These are phyloP conservation scores for Fusarium pseudoanthophilum DNA, from an alignment of 2,329 filamentous ascomycete genomes.

Conservation along the genomic window DNA sequence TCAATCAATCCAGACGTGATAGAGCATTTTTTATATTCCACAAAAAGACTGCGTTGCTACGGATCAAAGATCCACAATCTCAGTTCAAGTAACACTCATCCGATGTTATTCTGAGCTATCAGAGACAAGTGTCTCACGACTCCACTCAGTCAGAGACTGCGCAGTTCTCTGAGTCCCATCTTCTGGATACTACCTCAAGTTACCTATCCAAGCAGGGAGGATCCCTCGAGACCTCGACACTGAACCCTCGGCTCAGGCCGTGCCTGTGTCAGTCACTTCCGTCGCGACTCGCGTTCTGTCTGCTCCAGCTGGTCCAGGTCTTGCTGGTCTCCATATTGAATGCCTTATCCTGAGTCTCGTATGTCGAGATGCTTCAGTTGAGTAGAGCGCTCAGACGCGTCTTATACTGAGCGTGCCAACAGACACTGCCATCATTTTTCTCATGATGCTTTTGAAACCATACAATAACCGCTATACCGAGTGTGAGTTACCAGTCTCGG, in stretches of 20 bases:
- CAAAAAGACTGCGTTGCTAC: slow-evolving; percentile 30
- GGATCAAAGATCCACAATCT: slow-evolving; percentile 24
- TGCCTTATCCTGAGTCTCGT: slow-evolving; percentile 13
- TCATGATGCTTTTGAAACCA: not conserved
- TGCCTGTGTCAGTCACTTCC: slow-evolving; percentile 11
- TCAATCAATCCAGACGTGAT: slow-evolving; percentile 9
- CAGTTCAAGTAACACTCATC: slow-evolving; percentile 20
- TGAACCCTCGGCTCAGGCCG: slow-evolving; percentile 11
- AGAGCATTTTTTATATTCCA: slow-evolving; percentile 6
- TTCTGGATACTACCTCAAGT: not conserved
- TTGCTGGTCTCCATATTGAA: slow-evolving; percentile 11
- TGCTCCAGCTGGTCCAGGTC: slow-evolving; percentile 19
- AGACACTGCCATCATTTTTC: not conserved
- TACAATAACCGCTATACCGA: not conserved
- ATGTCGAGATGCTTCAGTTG: slow-evolving; percentile 14
- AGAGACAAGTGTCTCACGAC: slow-evolving; percentile 43
- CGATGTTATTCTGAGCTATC: slow-evolving; percentile 32
- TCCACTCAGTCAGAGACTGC: slow-evolving; percentile 29
- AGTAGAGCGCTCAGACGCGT: not conserved
- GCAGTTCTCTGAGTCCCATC: slow-evolving; percentile 14
- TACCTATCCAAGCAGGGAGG: slow-evolving; percentile 33
- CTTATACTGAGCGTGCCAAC: not conserved
- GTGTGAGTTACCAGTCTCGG: slow-evolving; percentile 24
- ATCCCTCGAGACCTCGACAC: slow-evolving; percentile 16
- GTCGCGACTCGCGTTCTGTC: slow-evolving; percentile 15